A percentile compares a stretch with the other conserved stretches of the same genome.
Evolutionary conservation across 257 asterid genomes (phyloP).

Genomic region (Solanum corneliomulleri): DNA sequence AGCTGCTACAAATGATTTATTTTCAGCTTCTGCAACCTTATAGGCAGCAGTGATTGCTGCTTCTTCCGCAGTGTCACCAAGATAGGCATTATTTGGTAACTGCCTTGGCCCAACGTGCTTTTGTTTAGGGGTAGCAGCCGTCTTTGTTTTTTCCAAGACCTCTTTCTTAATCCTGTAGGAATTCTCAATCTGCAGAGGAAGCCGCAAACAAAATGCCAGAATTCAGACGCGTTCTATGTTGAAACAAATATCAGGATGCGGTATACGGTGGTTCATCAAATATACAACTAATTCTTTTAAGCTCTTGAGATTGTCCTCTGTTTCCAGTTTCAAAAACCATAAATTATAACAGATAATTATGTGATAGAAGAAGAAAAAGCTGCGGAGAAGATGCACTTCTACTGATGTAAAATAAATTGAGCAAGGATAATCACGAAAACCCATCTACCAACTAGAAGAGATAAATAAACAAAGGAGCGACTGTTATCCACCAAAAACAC

Average conservation of each 20-base stretch:
- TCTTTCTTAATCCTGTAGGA: constrained; percentile 44
- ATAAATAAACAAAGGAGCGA: not conserved
- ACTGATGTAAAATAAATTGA: not conserved
- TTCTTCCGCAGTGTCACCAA: constrained; percentile 53
- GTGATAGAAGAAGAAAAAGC: not conserved
- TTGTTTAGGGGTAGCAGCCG: constrained; percentile 14
- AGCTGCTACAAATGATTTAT: constrained; percentile 63
- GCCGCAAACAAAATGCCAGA: not conserved
- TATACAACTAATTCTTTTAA: not conserved
- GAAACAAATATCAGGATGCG: not conserved
- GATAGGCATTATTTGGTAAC: constrained; percentile 26
- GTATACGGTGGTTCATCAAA: not conserved
- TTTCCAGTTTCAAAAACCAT: not conserved
- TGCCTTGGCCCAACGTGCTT: constrained; percentile 32
- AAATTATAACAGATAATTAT: not conserved
- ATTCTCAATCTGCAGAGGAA: constrained; percentile 42
- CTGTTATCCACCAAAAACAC: not conserved
- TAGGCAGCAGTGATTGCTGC: constrained; percentile 48
- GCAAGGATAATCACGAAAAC: not conserved
- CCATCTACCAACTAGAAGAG: not conserved
- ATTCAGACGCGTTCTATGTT: not conserved
- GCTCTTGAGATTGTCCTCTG: not conserved
- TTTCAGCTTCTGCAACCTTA: constrained; percentile 69
- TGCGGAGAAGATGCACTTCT: not conserved
- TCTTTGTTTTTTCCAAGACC: constrained; percentile 13